phyloP scores from a whole-genome alignment of 1,284 basidiomycete species.

The Boletus austroedulis region DNA sequence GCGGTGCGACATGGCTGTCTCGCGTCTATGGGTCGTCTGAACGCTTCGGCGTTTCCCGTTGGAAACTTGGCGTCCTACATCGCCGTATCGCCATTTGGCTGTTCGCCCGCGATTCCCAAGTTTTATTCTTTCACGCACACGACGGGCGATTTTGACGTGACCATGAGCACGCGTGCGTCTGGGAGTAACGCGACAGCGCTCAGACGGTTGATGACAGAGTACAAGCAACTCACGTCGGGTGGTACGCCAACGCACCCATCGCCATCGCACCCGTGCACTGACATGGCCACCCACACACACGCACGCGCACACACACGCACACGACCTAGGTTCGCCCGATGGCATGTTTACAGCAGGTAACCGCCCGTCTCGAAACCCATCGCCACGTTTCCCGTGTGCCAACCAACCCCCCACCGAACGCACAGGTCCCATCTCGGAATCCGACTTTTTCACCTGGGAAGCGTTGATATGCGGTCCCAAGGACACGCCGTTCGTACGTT shows the following conservation, averaged over 20 bases:
- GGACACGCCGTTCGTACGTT: slow-evolving; percentile 88
- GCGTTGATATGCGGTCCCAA: slow-evolving; percentile 95
- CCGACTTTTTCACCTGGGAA: slow-evolving; percentile 98
- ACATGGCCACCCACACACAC: neutral
- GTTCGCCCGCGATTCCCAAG: too few species aligned
- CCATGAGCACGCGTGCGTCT: slow-evolving; percentile 43
- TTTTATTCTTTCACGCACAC: too few species aligned
- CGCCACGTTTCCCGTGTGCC: neutral
- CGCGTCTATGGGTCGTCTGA: too few species aligned
- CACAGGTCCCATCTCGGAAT: slow-evolving; percentile 84
- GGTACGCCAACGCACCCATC: slow-evolving; percentile 35
- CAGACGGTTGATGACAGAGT: slow-evolving; percentile 87
- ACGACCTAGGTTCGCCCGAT: slow-evolving; percentile 68
- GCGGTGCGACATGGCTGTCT: too few species aligned
- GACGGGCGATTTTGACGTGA: neutral
- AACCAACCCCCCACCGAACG: neutral
- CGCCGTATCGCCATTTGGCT: too few species aligned
- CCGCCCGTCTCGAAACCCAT: too few species aligned
- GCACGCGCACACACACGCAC: neutral
- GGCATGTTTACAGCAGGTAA: slow-evolving; percentile 41
- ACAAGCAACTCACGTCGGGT: slow-evolving; percentile 78
- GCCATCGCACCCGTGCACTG: too few species aligned
- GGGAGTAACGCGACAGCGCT: slow-evolving; percentile 59
- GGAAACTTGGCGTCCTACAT: too few species aligned
- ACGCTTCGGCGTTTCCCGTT: slow-evolving; percentile 2